These are phyloP conservation scores for Leccinellum luteum DNA, from an alignment of 768 basidiomycete species.

Conservation along the genomic window DNA sequence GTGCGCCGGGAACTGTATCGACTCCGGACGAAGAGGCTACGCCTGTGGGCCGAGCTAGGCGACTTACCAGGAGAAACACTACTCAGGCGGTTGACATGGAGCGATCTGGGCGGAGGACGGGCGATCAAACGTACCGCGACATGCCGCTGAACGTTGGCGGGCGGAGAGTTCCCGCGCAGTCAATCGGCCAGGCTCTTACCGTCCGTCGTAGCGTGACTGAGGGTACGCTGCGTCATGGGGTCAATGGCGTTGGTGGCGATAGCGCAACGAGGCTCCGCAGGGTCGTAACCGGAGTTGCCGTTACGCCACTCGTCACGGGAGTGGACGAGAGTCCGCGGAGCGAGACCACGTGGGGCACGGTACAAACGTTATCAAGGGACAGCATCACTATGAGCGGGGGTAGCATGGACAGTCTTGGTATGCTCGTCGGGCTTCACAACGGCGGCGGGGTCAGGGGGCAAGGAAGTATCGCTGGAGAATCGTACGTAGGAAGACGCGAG, in stretches of 20 bases:
- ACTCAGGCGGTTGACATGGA: constrained; percentile 17
- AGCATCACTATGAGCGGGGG: constrained; percentile 14
- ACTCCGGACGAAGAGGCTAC: constrained; percentile 29
- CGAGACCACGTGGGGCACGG: constrained; percentile 38
- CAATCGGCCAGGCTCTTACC: constrained; percentile 10
- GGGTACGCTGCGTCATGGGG: constrained; percentile 3
- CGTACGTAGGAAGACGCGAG: constrained; percentile 20
- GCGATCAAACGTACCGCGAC: constrained; percentile 13
- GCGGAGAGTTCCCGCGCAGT: constrained; percentile 19
- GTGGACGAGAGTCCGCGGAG: constrained; percentile 31
- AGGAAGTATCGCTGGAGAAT: constrained; percentile 16
- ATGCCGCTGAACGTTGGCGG: constrained; percentile 13
- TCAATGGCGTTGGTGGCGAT: constrained; percentile 5
- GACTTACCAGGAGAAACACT: constrained; percentile 25
- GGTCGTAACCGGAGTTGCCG: constrained; percentile 5
- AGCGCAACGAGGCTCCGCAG: constrained; percentile 8
- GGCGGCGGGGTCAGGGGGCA: constrained; percentile 31
- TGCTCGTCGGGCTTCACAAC: constrained; percentile 31
- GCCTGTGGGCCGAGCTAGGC: constrained; percentile 19
- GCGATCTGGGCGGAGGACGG: constrained; percentile 18
- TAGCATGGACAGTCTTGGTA: constrained; percentile 29
- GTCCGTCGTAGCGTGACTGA: constrained; percentile 23
- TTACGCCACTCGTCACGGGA: constrained; percentile 9
- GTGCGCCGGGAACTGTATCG: constrained; percentile 22
- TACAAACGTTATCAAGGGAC: constrained; percentile 22